phyloP scores from a whole-genome alignment of 768 basidiomycete species.

The Saitozyma sp. region DNA sequence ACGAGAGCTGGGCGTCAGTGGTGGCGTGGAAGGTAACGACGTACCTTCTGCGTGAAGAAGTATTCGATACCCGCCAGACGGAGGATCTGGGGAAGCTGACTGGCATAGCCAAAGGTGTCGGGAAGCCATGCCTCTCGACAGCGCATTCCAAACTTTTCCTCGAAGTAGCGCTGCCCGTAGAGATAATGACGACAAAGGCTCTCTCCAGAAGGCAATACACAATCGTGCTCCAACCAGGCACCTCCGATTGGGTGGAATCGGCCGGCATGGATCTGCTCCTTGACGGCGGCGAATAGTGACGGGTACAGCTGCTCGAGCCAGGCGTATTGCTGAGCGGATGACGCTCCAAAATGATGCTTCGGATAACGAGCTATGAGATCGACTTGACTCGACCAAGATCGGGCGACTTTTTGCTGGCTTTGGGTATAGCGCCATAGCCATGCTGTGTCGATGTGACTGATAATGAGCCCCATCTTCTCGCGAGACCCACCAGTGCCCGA shows the following conservation, averaged over 20 bases:
- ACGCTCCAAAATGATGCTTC: conserved; percentile 76
- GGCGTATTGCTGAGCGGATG: conserved; percentile 68
- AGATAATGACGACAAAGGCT: conserved; percentile 82
- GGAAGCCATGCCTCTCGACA: conserved; percentile 47
- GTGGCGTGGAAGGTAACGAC: too few species aligned
- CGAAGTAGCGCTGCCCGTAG: conserved; percentile 84
- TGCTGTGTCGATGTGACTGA: conserved; percentile 72
- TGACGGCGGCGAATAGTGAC: conserved; percentile 72
- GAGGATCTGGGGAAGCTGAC: too few species aligned
- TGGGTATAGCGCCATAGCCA: conserved; percentile 85
- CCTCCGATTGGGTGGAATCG: conserved; percentile 82
- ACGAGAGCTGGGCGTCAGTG: background rate
- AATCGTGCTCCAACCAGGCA: conserved; percentile 67
- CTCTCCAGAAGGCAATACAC: conserved; percentile 92
- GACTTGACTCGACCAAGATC: conserved; percentile 90
- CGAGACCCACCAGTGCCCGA: conserved; percentile 57
- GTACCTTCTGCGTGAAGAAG: conserved; percentile 76
- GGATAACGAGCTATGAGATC: conserved; percentile 95
- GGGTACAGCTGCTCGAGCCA: conserved; percentile 89
- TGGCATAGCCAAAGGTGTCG: conserved; percentile 59
- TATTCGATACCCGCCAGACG: too few species aligned
- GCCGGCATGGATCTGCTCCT: conserved; percentile 68
- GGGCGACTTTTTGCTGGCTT: conserved; percentile 85
- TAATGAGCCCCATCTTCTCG: background rate
- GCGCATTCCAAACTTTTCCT: conserved; percentile 53